Evolutionary conservation across 176 grass and related monocot genomes (phyloP).

Genomic region (Eragrostis nindensis): DNA sequence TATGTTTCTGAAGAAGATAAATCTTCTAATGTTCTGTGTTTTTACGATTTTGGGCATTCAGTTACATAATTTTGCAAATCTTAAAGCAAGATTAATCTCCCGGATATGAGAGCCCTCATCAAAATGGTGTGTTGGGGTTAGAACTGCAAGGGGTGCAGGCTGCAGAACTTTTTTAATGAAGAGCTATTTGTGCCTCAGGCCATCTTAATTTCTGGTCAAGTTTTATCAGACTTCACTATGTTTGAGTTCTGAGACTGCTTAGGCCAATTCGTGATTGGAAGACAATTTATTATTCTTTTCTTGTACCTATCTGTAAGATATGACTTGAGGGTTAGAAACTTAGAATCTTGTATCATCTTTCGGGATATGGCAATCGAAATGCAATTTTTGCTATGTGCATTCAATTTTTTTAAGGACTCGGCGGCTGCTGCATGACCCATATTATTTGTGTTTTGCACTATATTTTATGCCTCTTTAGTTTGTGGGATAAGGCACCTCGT

Average conservation of each 20-base stretch:
- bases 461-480: too few species aligned
- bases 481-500: too few species aligned
- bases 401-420: neutral
- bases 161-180: neutral
- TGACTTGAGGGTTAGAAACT: conserved; percentile 3
- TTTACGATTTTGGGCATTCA: conserved; percentile 28
- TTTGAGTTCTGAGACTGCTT: neutral
- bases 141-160: neutral
- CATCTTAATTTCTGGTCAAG: conserved; percentile 11
- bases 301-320: conserved; percentile 27
- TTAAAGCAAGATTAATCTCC: conserved; percentile 27
- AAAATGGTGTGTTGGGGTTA: conserved; percentile 22
- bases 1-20: conserved; percentile 17
- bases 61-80: conserved; percentile 26
- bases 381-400: neutral
- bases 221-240: conserved; percentile 4
- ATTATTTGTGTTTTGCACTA: neutral
- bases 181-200: neutral
- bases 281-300: neutral
- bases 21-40: conserved; percentile 20
- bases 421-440: neutral
- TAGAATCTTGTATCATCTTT: conserved; percentile 3
- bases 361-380: neutral
- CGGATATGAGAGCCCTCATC: conserved; percentile 15
- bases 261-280: conserved; percentile 19